Conservation (phyloP, 139 green algal genomes). For the Coccomyxa sp. region DNA sequence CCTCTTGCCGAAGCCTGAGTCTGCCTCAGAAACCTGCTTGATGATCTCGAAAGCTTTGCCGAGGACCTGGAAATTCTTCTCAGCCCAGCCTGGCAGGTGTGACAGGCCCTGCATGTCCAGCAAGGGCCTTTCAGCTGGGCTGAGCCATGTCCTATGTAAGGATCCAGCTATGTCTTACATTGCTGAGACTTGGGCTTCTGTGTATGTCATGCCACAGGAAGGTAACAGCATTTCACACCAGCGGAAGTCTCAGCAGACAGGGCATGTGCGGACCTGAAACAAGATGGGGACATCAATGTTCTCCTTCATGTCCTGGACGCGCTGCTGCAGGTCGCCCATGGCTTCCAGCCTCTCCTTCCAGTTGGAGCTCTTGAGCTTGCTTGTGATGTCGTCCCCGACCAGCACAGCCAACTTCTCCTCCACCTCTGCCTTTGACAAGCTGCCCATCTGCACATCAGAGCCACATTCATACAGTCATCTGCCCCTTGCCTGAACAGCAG, state of each 20-base stretch:
- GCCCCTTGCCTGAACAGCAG: no score
- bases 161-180: not conserved
- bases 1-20: slow-evolving; percentile 41
- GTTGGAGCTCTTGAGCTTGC: slow-evolving; percentile 51
- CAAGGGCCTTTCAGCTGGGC: no score
- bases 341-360: slow-evolving; percentile 91
- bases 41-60: slow-evolving; percentile 86
- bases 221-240: no score
- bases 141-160: not conserved
- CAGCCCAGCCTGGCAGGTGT: slow-evolving; percentile 76
- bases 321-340: slow-evolving; percentile 54
- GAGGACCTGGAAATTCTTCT: slow-evolving; percentile 98
- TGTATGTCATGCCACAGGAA: no score
- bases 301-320: slow-evolving; percentile 28
- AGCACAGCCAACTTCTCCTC: slow-evolving; percentile 41
- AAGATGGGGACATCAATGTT: slow-evolving; percentile 20
- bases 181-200: not conserved
- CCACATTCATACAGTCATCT: not conserved
- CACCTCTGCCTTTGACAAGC: slow-evolving; percentile 21
- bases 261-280: not conserved
- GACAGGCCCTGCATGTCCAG: slow-evolving; percentile 53
- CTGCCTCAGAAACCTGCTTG: slow-evolving; percentile 30
- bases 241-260: no score
- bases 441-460: not conserved
- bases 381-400: slow-evolving; percentile 53